Conservation (phyloP, 345 rosid genomes). For the Eucalyptus polyanthemos region DNA sequence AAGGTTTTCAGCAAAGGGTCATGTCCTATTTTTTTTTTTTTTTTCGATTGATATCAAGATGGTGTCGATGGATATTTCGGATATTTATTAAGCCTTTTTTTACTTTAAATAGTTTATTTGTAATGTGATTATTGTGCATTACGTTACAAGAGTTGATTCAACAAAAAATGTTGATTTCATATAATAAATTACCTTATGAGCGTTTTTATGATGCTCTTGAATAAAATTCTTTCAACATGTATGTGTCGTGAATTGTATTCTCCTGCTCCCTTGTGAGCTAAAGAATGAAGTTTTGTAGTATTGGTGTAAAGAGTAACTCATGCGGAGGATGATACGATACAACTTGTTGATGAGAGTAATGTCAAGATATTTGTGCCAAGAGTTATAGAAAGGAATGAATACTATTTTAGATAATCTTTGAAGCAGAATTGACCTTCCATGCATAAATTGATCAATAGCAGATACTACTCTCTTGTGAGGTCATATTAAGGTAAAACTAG, state of each 20-base stretch:
- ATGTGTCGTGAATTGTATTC: neutral
- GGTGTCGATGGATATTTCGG: neutral
- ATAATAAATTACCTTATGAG: neutral
- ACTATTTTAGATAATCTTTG: neutral
- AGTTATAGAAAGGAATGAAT: neutral
- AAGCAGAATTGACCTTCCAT: neutral
- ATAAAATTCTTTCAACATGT: neutral
- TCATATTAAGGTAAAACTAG: neutral
- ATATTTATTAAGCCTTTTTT: neutral
- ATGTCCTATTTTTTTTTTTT: neutral
- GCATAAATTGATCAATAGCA: rapidly evolving
- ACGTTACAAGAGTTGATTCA: neutral
- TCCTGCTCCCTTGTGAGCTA: rapidly evolving
- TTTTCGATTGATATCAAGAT: neutral
- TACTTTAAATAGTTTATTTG: neutral
- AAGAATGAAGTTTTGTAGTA: neutral
- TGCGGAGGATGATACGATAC: neutral
- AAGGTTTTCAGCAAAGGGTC: neutral
- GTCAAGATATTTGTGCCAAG: neutral
- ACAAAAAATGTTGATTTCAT: neutral
- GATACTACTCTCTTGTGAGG: rapidly evolving
- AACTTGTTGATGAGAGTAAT: neutral
- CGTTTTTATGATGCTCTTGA: neutral
- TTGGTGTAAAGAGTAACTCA: rapidly evolving
- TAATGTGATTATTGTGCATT: neutral